These are phyloP conservation scores for Backusella luteola DNA, from an alignment of 192 early-diverging fungal genomes.

Conservation along the genomic window DNA sequence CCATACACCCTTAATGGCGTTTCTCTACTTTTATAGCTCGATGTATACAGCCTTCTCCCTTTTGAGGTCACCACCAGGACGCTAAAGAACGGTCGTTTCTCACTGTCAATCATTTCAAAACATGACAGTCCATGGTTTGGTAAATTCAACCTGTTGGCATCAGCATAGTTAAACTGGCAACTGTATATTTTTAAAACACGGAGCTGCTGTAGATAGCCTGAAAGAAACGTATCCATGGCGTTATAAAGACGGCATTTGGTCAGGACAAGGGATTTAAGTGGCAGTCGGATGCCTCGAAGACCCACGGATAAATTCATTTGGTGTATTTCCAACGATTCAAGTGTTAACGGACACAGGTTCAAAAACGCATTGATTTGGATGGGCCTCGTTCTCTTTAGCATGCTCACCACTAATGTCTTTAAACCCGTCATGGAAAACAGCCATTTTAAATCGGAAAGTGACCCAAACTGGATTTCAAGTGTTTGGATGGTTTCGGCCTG, in stretches of 20 bases:
- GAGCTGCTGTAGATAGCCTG: background rate
- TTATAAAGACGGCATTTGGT: background rate
- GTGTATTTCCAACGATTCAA: background rate
- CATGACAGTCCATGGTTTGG: background rate
- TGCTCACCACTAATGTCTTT: background rate
- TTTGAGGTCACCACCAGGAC: background rate
- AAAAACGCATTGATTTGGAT: background rate
- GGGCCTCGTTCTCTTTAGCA: background rate
- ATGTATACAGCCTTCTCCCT: background rate
- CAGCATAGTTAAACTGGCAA: background rate
- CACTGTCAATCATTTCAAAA: background rate
- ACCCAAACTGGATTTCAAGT: background rate
- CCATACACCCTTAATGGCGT: background rate
- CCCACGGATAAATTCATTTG: background rate
- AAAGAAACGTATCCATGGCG: background rate
- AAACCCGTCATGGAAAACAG: background rate
- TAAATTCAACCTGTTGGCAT: background rate
- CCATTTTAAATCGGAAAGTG: background rate
- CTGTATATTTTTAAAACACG: background rate
- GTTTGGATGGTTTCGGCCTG: background rate
- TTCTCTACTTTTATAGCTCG: background rate
- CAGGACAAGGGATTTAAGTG: background rate
- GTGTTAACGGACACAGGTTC: background rate
- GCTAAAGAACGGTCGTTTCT: background rate
- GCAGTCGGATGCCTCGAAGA: background rate